Evolutionary conservation across 768 basidiomycete species (phyloP).

Genomic region (Termitomyces sp.): DNA sequence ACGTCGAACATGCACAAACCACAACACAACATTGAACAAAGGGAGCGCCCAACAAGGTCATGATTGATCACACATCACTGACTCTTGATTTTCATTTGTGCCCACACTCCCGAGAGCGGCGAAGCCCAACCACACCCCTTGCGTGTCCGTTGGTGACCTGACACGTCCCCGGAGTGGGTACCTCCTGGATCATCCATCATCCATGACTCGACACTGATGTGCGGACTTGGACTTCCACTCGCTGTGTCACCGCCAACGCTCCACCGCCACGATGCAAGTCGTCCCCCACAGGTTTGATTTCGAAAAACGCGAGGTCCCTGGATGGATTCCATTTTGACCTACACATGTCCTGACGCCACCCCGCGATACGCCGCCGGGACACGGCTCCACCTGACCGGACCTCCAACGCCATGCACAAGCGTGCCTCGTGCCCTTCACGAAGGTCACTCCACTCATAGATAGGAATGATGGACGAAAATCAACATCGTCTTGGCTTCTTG

Average conservation of each 20-base stretch:
- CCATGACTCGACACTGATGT: neutral
- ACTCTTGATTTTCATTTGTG: no score
- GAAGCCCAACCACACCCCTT: neutral
- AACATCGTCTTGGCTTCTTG: neutral
- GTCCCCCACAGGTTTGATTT: no score
- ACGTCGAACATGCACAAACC: neutral
- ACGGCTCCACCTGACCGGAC: neutral
- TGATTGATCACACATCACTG: neutral
- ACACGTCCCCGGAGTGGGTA: neutral
- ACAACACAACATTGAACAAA: neutral
- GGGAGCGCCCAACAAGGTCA: conserved; percentile 1
- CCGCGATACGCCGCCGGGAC: neutral
- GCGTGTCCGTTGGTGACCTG: neutral
- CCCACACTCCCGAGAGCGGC: neutral
- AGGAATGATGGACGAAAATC: neutral
- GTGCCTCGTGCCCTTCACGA: neutral
- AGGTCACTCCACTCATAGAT: neutral
- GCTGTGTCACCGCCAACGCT: neutral
- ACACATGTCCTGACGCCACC: conserved; percentile 1
- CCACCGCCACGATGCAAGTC: neutral
- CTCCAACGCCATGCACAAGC: neutral
- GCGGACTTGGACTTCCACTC: neutral
- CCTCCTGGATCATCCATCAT: neutral
- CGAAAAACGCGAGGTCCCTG: neutral
- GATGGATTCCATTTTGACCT: neutral